Evolutionary conservation across 331 rosid species (phyloP).

Genomic region (Rosa hybrid): DNA sequence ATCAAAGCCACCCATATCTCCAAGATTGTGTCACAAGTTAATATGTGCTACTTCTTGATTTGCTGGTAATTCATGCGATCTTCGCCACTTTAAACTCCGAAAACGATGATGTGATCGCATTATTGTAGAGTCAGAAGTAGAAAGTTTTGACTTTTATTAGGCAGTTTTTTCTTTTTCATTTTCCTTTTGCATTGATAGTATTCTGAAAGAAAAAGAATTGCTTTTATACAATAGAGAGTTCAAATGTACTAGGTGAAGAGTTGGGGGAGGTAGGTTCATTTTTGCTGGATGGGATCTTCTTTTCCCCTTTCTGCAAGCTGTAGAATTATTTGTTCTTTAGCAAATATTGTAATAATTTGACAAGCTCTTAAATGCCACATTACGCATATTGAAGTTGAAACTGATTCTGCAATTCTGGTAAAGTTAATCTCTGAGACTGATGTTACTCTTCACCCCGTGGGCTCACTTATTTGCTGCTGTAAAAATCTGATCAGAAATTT

Average conservation of each 20-base stretch:
- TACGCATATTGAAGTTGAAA: no score
- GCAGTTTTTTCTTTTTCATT: conserved; percentile 22
- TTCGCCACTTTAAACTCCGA: conserved; percentile 31
- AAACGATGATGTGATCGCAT: conserved; percentile 24
- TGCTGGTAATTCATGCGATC: conserved; percentile 45
- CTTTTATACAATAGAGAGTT: conserved; percentile 62
- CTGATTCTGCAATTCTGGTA: neutral
- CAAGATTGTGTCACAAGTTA: conserved; percentile 74
- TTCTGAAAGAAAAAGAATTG: conserved; percentile 44
- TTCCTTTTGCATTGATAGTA: conserved; percentile 33
- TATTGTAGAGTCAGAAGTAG: conserved; percentile 61
- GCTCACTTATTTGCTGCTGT: no score
- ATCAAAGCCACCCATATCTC: conserved; percentile 77
- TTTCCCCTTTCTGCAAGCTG: conserved; percentile 48
- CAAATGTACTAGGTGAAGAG: conserved; percentile 47
- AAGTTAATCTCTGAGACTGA: no score
- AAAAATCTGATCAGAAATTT: no score
- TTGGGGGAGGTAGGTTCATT: conserved; percentile 44
- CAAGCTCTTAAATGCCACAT: no score
- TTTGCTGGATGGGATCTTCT: conserved; percentile 49
- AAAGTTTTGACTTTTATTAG: conserved; percentile 62
- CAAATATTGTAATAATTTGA: conserved; percentile 57
- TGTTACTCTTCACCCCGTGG: no score
- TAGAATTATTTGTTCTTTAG: conserved; percentile 52
- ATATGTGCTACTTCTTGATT: conserved; percentile 57